Base-by-base conservation (phyloP, 2,329 filamentous ascomycete genomes). In the Elsinoe necatrix region DNA sequence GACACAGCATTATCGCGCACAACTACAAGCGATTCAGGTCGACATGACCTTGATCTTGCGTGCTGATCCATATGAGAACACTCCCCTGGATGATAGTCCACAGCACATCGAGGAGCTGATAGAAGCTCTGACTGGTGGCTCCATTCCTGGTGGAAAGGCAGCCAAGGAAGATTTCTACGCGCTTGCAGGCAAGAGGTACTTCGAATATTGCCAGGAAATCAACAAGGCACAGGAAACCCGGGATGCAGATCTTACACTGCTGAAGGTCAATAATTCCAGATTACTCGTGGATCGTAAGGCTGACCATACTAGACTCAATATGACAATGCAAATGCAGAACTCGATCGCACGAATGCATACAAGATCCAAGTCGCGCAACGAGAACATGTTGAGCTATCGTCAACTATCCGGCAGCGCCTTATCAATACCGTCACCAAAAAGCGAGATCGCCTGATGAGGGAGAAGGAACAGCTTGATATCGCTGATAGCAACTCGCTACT, bases 11-110 rank as follows among this genome's bases (percentile, higher is more conserved):
- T 97, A 95, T 71, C 84, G 91, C 60, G 87, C 93, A 62, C 89
- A 96, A 71, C 80, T 96, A 1, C 86, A 93, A 66, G 89, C 89
- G 63, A 83, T 96, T n/a, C 91, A 96, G 72, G 84, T 89, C 62
- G 91, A 95, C 70, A 90, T 91, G 73, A 88, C 82, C 58, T 79
- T 95, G 45, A 89, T 95, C 62, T 84, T 89, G 69, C 84, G 87
- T 63, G 87, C 93, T 54, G 86, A 95, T 66, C 86, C 88, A 0
- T 95, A 95, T 69, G 60, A 63, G 31, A 77, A 83, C 59, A 80
- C 82, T 59, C 83, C 88, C 50, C 77, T 95, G 56, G 80, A 80
- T 12, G 82, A 85, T 61, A 73, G 72, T 20, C 74, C 78, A 47
- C 85, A 89, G 60, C 81, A 87, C 57, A 83, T 90, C 60, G 77